phyloP scores from a whole-genome alignment of 1,139 yeast genomes.

The Spencermartinsiella ligniputridi region DNA sequence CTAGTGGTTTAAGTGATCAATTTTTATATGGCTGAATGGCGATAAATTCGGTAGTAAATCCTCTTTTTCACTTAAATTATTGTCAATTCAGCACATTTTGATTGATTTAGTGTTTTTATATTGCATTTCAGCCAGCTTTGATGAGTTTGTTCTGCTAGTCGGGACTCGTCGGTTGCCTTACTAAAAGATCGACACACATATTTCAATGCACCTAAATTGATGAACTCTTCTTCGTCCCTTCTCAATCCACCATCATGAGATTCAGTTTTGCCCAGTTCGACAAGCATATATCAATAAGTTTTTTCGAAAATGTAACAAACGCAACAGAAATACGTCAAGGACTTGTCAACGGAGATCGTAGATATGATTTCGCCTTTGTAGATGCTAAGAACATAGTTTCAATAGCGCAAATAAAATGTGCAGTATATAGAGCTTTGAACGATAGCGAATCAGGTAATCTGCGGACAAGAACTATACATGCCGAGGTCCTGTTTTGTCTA shows the following conservation, averaged over 20 bases:
- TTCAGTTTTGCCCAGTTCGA: constrained; percentile 44
- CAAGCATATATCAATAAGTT: constrained; percentile 34
- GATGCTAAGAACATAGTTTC: constrained; percentile 43
- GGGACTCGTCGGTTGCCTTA: too few relatives aligned
- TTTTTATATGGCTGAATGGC: too few relatives aligned
- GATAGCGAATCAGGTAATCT: constrained; percentile 40
- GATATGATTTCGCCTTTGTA: constrained; percentile 46
- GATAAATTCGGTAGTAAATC: too few relatives aligned
- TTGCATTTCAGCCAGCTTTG: too few relatives aligned
- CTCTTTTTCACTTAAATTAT: too few relatives aligned
- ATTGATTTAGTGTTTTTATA: too few relatives aligned
- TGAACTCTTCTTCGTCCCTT: too few relatives aligned
- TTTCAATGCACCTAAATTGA: too few relatives aligned
- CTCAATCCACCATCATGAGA: constrained; percentile 8
- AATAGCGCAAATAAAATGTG: constrained; percentile 46
- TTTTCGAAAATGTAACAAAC: constrained; percentile 44
- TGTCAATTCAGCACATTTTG: too few relatives aligned
- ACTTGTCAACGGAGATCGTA: constrained; percentile 34
- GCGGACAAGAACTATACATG: constrained; percentile 48
- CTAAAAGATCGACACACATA: too few relatives aligned
- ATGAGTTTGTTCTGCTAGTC: too few relatives aligned
- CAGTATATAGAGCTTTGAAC: constrained; percentile 46
- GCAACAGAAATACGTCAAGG: constrained; percentile 36
- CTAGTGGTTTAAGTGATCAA: too few relatives aligned
- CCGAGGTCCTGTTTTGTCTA: constrained; percentile 49